phyloP scores from a whole-genome alignment of 2,329 filamentous ascomycete species.

The Sclerotinia sclerotiorum region DNA sequence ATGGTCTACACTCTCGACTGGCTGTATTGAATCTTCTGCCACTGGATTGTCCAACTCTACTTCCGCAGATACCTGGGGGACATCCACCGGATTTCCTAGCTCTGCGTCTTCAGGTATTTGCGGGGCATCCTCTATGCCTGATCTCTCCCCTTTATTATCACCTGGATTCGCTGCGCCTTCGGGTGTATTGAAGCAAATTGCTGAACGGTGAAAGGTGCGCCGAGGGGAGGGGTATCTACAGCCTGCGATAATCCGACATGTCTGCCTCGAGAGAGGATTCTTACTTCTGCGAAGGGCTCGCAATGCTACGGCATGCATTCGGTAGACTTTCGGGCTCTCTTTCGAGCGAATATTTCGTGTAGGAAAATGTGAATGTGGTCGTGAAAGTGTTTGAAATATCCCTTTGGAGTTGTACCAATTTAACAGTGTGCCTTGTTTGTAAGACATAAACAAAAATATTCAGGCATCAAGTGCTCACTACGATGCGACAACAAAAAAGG shows the following conservation, averaged over 20 bases:
- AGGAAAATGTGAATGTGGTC: neutral
- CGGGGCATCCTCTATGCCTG: neutral
- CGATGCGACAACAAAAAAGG: neutral
- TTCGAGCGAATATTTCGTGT: constrained; percentile 13
- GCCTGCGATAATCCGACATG: constrained; percentile 39
- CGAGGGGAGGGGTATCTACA: constrained; percentile 34
- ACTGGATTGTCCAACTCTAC: constrained; percentile 9
- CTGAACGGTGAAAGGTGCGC: constrained; percentile 39
- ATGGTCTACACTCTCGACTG: constrained; percentile 19
- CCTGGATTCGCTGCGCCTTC: constrained; percentile 27
- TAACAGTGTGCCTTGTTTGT: neutral
- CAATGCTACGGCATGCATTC: constrained; percentile 40
- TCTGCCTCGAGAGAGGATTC: constrained; percentile 33
- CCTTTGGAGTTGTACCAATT: constrained; percentile 4
- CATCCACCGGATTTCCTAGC: neutral
- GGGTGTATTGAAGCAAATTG: constrained; percentile 33
- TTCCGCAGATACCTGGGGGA: constrained; percentile 4
- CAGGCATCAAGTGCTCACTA: neutral
- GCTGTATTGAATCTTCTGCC: constrained; percentile 14
- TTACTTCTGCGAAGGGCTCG: constrained; percentile 37
- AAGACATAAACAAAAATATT: neutral
- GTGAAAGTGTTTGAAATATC: constrained; percentile 9
- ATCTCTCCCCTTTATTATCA: constrained; percentile 27
- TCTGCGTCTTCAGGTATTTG: constrained; percentile 8
- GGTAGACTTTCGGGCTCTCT: constrained; percentile 33